These are phyloP conservation scores for Pinus albicaulis DNA, from an alignment of 75 land plant species.

Conservation along the genomic window DNA sequence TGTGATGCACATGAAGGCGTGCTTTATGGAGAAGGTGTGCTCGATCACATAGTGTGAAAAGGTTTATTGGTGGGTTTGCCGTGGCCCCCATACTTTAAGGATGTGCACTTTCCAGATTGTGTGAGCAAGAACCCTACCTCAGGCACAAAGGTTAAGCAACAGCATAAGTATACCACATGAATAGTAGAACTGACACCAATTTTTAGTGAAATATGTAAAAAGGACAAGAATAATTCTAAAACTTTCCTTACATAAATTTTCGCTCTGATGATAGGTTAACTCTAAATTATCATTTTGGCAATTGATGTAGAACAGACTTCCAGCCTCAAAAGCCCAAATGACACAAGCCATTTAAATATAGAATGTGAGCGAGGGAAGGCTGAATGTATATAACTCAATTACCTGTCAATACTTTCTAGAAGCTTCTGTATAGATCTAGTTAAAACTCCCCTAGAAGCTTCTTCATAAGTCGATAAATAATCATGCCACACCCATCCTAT, in stretches of 20 bases:
- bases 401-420: background rate
- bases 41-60: no score
- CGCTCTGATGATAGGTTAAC: background rate
- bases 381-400: background rate
- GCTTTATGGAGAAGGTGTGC: no score
- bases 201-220: no score
- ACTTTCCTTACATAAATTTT: background rate
- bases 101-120: no score
- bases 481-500: no score
- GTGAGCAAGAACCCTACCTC: no score
- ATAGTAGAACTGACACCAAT: no score
- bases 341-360: background rate
- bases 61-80: no score
- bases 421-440: background rate
- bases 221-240: background rate
- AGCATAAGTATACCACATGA: no score
- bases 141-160: no score
- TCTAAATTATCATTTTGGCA: background rate
- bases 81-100: no score
- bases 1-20: no score
- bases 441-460: background rate
- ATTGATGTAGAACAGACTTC: background rate
- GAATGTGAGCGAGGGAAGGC: background rate
- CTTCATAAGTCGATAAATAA: background rate
- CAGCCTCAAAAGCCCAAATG: background rate